Conservation (phyloP, 306 rosid genomes). For the Styphnolobium japonicum region DNA sequence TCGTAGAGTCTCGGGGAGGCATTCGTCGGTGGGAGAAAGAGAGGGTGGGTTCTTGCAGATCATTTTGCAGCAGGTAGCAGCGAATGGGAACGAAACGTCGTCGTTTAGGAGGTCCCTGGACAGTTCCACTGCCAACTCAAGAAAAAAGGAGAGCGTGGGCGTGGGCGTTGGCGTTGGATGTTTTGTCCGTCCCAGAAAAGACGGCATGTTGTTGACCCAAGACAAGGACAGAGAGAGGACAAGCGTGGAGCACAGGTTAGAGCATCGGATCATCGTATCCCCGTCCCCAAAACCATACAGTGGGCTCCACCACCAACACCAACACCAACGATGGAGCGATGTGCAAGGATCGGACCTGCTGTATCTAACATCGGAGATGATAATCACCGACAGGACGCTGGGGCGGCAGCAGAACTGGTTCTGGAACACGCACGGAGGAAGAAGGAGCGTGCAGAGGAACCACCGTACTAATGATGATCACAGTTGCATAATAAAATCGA, state of each 20-base stretch:
- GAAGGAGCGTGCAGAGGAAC: not conserved
- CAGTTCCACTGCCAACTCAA: constrained; percentile 20
- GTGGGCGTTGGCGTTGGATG: constrained; percentile 39
- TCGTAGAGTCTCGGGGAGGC: constrained; percentile 59
- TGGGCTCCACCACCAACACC: constrained; percentile 8
- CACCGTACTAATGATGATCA: not conserved
- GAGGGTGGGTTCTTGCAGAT: constrained; percentile 25
- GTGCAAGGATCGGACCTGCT: constrained; percentile 64
- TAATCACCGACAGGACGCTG: constrained; percentile 52
- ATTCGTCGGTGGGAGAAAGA: constrained; percentile 69
- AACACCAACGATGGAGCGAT: constrained; percentile 77
- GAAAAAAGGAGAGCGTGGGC: constrained; percentile 13
- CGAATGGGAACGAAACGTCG: constrained; percentile 11
- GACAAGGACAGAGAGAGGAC: not conserved
- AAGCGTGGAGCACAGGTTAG: constrained; percentile 44
- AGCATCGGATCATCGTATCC: constrained; percentile 78
- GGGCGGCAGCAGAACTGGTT: constrained; percentile 2
- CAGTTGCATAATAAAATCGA: constrained; percentile 48
- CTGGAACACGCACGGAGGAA: constrained; percentile 6
- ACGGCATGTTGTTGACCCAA: constrained; percentile 50
- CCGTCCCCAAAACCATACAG: constrained; percentile 21
- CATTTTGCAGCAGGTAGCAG: not conserved
- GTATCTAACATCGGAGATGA: constrained; percentile 76
- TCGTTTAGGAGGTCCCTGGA: constrained; percentile 70
- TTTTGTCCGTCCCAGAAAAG: constrained; percentile 61